These are phyloP conservation scores for Rhynchosporium agropyri DNA, from an alignment of 2,329 filamentous ascomycete species.

Conservation along the genomic window DNA sequence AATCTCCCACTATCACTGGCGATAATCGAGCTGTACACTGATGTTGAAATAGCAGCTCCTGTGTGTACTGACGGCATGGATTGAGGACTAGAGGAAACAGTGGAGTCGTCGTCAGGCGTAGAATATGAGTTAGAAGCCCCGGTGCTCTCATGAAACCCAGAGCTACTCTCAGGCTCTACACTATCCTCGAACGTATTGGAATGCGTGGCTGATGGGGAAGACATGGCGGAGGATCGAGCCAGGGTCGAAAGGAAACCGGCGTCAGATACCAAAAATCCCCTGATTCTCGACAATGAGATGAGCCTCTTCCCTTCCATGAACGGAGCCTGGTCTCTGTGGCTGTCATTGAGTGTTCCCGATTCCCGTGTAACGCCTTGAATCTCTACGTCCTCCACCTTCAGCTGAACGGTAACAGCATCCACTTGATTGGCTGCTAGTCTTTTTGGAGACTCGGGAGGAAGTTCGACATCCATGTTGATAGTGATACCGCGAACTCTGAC, in stretches of 20 bases:
- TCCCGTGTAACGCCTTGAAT: slow-evolving; percentile 64
- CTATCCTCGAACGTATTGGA: slow-evolving; percentile 47
- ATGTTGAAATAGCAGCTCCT: slow-evolving; percentile 14
- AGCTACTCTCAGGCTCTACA: slow-evolving; percentile 35
- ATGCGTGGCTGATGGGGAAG: slow-evolving; percentile 56
- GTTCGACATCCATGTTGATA: slow-evolving; percentile 65
- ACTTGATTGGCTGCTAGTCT: slow-evolving; percentile 46
- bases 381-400: slow-evolving; percentile 65
- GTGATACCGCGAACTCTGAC: slow-evolving; percentile 66
- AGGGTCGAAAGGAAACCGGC: slow-evolving; percentile 65
- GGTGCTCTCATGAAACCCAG: slow-evolving; percentile 44
- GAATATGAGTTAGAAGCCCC: slow-evolving; percentile 26
- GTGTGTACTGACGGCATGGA: slow-evolving; percentile 30
- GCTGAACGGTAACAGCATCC: slow-evolving; percentile 64
- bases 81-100: slow-evolving; percentile 26
- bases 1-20: slow-evolving; percentile 40
- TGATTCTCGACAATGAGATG: slow-evolving; percentile 63
- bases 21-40: slow-evolving; percentile 30
- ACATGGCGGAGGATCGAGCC: slow-evolving; percentile 58
- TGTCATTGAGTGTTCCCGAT: slow-evolving; percentile 37
- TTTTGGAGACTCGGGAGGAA: slow-evolving; percentile 50
- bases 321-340: slow-evolving; percentile 30
- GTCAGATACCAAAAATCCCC: slow-evolving; percentile 68
- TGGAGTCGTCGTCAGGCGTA: slow-evolving; percentile 29
- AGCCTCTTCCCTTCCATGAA: slow-evolving; percentile 67